Base-by-base conservation (phyloP, 495 filamentous ascomycete species). In the Alectoria sarmentosa region DNA sequence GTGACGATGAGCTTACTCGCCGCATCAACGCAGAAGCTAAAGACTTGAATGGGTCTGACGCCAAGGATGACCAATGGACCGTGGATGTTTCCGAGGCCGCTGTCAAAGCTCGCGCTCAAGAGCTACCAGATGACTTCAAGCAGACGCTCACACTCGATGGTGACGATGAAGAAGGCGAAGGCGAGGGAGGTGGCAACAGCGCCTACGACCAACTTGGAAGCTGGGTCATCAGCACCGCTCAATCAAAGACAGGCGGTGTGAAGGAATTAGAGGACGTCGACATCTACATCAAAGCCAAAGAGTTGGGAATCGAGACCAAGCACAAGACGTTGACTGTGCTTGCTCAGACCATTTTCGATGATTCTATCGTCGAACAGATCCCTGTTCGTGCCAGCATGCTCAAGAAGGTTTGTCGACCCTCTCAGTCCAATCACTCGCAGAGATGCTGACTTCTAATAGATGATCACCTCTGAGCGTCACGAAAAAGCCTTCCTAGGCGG, bases 401-500 rank as follows among this genome's bases (percentile, higher is more conserved):
- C 65, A 95, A 94, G 80, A 90, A 92, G 77, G 86, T 88, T 77
- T 66, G 81, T 79, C 54, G 11, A 36, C 42, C 28, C 17, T 64
- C 39, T 66, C 5, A 23, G 4, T 39, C 19, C 37, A n/a, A n/a
- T 15, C 37, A 15, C 28, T 36, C 38, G 26, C 23, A 14, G 30
- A 1, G 1, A 58, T 3, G 26, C 41, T 64, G 44, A 64, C 56
- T 10, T 17, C 7, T 4, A 36, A 3, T 26, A 88, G 88, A 83
- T 97, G 80, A 84, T 95, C 70, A 88, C 86, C 30, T 90, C 90
- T 34, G 94, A 98, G 71, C 86, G 88, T 62, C 93, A 98, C 75
- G 86, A 98, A 79, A 96, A 94, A 83, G 92, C 94, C 60, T 87
- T 98, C 76, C 86, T 98, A n/a, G 95, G 95, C 71, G 94, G 94